A percentile compares a stretch with the other conserved stretches of the same genome.
Conservation (phyloP, 179 eudicot species). For the Camellia oleifera region DNA sequence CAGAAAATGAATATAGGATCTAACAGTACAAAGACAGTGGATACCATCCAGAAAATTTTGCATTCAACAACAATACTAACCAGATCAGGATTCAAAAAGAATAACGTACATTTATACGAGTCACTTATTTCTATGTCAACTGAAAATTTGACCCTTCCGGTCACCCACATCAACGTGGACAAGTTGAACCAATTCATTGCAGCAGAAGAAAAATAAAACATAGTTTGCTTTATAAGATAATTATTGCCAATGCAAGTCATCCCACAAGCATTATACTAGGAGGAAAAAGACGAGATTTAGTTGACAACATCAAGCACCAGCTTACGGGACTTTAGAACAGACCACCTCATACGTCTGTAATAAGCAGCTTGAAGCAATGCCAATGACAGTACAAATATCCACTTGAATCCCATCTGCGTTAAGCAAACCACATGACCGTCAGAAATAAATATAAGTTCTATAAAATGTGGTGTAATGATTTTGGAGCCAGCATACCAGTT, state of each 20-base stretch:
- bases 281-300: slow-evolving; percentile 25
- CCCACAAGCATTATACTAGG: not conserved
- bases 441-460: not conserved
- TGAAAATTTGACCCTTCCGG: slow-evolving; percentile 1
- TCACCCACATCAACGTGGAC: not conserved
- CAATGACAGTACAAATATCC: slow-evolving; percentile 83
- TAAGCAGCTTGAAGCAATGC: slow-evolving; percentile 86
- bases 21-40: not conserved
- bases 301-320: slow-evolving; percentile 84
- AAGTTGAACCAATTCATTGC: not conserved
- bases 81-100: not conserved
- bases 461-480: not conserved
- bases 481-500: slow-evolving; percentile 49
- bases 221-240: not conserved
- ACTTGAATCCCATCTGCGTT: slow-evolving; percentile 89
- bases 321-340: slow-evolving; percentile 84
- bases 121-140: not conserved
- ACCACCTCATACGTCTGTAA: slow-evolving; percentile 86
- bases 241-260: slow-evolving; percentile 20
- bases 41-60: not conserved
- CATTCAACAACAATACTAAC: not conserved
- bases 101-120: not conserved
- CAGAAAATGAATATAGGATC: not conserved
- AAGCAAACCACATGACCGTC: not conserved
- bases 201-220: not conserved